phyloP scores from a whole-genome alignment of 305 asterid genomes.

The Fraxinus sp. region DNA sequence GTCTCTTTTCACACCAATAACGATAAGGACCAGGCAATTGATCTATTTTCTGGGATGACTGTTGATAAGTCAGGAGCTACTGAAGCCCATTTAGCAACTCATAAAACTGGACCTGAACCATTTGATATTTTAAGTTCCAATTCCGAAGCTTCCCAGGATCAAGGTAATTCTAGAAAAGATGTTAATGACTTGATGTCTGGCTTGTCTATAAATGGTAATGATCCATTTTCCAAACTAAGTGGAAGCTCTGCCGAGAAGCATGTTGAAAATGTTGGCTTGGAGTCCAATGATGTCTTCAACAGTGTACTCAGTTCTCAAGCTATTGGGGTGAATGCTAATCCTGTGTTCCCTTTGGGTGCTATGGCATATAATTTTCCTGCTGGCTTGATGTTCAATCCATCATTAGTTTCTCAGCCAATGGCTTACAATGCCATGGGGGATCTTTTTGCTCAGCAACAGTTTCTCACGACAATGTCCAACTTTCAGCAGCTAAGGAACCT shows the following conservation, averaged over 20 bases:
- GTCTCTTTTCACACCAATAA: constrained; percentile 68
- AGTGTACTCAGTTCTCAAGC: constrained; percentile 52
- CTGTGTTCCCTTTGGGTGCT: constrained; percentile 59
- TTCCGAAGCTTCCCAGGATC: constrained; percentile 42
- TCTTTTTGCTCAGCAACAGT: constrained; percentile 76
- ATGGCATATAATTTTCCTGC: constrained; percentile 63
- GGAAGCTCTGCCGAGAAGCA: constrained; percentile 33
- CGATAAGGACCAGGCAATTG: constrained; percentile 48
- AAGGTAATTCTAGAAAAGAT: constrained; percentile 36
- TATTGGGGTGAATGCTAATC: constrained; percentile 47
- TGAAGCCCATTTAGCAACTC: constrained; percentile 39
- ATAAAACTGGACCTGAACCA: constrained; percentile 46
- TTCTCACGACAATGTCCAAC: constrained; percentile 80
- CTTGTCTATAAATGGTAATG: constrained; percentile 53
- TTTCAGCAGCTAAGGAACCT: constrained; percentile 73
- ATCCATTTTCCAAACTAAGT: constrained; percentile 41
- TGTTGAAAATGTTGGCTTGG: constrained; percentile 31
- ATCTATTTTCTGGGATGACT: constrained; percentile 65
- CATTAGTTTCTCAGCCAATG: constrained; percentile 61
- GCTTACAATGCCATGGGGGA: constrained; percentile 58
- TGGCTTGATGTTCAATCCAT: constrained; percentile 65
- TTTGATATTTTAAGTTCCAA: constrained; percentile 61
- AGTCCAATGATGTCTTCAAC: constrained; percentile 46
- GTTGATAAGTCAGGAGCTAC: constrained; percentile 40
- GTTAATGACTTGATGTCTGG: constrained; percentile 56